Evolutionary conservation across 495 filamentous ascomycete genomes (phyloP), one percentile per base, ranked within the genome.

Genomic region (Daldinia grandis): DNA sequence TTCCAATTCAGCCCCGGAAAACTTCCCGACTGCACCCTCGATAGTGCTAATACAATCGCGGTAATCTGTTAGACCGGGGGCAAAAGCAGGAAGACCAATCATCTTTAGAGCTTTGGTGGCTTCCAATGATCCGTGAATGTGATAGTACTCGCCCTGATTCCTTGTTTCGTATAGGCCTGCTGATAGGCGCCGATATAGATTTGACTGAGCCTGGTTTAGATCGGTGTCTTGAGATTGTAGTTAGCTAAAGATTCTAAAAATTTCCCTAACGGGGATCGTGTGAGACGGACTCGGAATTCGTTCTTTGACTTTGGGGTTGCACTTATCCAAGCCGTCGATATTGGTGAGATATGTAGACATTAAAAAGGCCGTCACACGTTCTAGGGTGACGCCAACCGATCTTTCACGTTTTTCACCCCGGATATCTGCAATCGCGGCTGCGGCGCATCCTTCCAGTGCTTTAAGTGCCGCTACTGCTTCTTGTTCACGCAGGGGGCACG

Each of bases 41-140:
- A 94, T 93, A 0, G 86, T 83, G 61, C 88, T 81, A 72, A 93
- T 88, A 67, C 88, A 86, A 15, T 90, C 82, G 58, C 84, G 84
- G 62, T 93, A 92, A 66, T 88, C 87, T 2, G 85, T 90, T 73
- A 92, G 68, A 58, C 87, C 85, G 10, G 90, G 87, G 8, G 85
- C 81, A 42, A 88, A 81, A 0, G 89, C 81, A 17, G 89, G 86
- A 28, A 94, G 81, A 1, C 89, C 90, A 58, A 93, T 87, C 90
- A 92, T 93, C 54, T 87, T 81, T 58, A 93, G 79, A 3, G 90
- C 90, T 6, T 83, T 87, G 10, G 83, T 86, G 17, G 91, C 91
- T 64, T 92, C 89, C 17, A 94, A 76, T 1, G 91, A 93, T 30
- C 91, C 91, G 76, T 93, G 91, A 61, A 93, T 91, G 74, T 94